Conservation (phyloP, 805 yeast species). For the Yamadazyma philogaea region DNA sequence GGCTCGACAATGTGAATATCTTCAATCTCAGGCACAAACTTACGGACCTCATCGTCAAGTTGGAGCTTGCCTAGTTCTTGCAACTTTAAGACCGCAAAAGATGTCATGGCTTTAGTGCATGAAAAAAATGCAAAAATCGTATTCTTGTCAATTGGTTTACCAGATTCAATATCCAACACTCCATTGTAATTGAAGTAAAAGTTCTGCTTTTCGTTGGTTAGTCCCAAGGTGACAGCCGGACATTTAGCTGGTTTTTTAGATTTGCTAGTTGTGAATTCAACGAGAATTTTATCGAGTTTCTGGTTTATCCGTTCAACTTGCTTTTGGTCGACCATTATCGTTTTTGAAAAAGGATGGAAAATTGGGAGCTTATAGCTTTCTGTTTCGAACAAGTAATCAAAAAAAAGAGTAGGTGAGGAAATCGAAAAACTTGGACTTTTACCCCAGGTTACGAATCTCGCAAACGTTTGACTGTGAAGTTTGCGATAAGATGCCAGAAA, state of each 20-base stretch:
- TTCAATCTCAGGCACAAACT: conserved; percentile 32
- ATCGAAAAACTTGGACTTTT: background rate
- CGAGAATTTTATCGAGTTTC: conserved; percentile 5
- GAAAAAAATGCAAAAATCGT: conserved; percentile 24
- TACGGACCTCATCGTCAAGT: conserved; percentile 32
- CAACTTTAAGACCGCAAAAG: conserved; percentile 33
- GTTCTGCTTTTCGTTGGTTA: conserved; percentile 22
- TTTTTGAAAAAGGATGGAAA: background rate
- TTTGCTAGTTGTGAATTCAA: background rate
- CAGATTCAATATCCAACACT: conserved; percentile 16
- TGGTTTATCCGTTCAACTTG: background rate
- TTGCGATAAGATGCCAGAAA: no score
- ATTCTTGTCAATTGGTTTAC: conserved; percentile 17
- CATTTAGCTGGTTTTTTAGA: conserved; percentile 9
- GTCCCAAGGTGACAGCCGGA: conserved; percentile 27
- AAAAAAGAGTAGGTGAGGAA: background rate
- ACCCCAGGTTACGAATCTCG: conserved; percentile 1
- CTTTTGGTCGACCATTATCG: conserved; percentile 1
- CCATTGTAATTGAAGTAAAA: conserved; percentile 26
- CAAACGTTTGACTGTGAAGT: background rate
- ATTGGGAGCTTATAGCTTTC: background rate
- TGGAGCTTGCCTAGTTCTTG: conserved; percentile 30
- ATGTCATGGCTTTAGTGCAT: conserved; percentile 34
- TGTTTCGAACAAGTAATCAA: background rate
- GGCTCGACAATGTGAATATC: conserved; percentile 24